A percentile compares a stretch with the other conserved stretches of the same genome.
Conservation (phyloP, 306 rosid species). For the Dryas drummondii region DNA sequence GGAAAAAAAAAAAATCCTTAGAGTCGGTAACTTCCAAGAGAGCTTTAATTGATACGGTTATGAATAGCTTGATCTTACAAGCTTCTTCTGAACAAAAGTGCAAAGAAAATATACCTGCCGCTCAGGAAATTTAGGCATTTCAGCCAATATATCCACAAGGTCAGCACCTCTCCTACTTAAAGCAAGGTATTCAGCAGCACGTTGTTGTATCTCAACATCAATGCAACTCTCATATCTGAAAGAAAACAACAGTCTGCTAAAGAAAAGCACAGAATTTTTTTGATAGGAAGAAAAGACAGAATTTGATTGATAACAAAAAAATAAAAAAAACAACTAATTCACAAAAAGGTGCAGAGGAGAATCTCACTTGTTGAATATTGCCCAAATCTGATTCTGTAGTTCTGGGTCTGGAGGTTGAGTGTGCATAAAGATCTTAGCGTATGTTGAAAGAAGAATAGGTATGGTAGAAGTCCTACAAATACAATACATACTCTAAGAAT, state of each 20-base stretch:
- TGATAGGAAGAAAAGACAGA: background rate
- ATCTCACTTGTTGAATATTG: slow-evolving; percentile 87
- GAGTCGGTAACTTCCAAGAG: background rate
- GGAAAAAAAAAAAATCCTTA: slow-evolving; percentile 7
- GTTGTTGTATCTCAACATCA: slow-evolving; percentile 97
- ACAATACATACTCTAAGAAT: slow-evolving; percentile 31
- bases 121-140: slow-evolving; percentile 99
- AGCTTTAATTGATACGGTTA: slow-evolving; percentile 7
- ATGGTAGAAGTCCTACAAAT: slow-evolving; percentile 76
- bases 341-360: slow-evolving; percentile 26
- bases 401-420: slow-evolving; percentile 94
- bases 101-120: slow-evolving; percentile 68
- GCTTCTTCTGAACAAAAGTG: slow-evolving; percentile 12
- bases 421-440: slow-evolving; percentile 98
- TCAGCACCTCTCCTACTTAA: slow-evolving; percentile 91
- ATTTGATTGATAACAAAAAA: background rate
- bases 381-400: slow-evolving; percentile 94
- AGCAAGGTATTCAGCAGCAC: slow-evolving; percentile 93
- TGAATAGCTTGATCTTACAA: slow-evolving; percentile 24
- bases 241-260: slow-evolving; percentile 33
- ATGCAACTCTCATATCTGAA: slow-evolving; percentile 95
- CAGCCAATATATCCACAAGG: slow-evolving; percentile 85
- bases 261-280: slow-evolving; percentile 21
- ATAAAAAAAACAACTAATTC: slow-evolving; percentile 17
- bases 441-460: slow-evolving; percentile 92